Percentiles rank a stretch among this genome's conserved stretches.
Evolutionary conservation across 208 protist species (phyloP).

Genomic region (Wallacemonas sp.): DNA sequence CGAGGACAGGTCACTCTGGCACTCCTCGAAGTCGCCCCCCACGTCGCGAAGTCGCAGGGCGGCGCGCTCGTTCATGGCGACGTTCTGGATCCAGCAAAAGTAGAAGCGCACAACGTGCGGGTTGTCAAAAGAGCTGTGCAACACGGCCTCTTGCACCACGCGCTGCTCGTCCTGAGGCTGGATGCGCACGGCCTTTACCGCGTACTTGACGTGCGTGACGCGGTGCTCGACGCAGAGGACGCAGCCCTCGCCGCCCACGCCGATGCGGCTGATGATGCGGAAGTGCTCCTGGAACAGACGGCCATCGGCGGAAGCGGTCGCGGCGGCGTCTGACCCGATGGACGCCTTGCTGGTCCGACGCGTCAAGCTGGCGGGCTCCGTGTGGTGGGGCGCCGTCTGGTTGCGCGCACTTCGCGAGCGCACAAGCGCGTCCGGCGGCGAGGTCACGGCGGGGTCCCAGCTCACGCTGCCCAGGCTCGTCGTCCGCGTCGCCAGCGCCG

Average conservation of each 20-base stretch:
- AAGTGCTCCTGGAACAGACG: conserved; percentile 81
- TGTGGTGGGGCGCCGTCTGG: too few species aligned
- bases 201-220: conserved; percentile 65
- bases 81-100: conserved; percentile 83
- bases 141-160: conserved; percentile 70
- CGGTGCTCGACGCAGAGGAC: conserved; percentile 85
- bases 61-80: conserved; percentile 46
- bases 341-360: too few species aligned
- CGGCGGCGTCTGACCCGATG: too few species aligned
- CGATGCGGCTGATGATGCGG: conserved; percentile 69
- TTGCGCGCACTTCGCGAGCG: too few species aligned
- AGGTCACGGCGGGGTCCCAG: neutral
- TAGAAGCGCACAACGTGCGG: conserved; percentile 85
- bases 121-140: conserved; percentile 84
- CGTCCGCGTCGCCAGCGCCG: neutral
- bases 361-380: too few species aligned
- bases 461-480: neutral
- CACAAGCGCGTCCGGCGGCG: too few species aligned
- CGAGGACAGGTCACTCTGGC: too few species aligned
- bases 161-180: conserved; percentile 56
- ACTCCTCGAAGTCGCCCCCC: conserved; percentile 53
- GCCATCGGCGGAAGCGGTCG: conserved; percentile 22
- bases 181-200: conserved; percentile 82
- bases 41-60: conserved; percentile 52
- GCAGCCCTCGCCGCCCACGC: conserved; percentile 69